Evolutionary conservation across 768 basidiomycete genomes (phyloP), one percentile per base, ranked within the genome.

Genomic region (Trametes punicea): DNA sequence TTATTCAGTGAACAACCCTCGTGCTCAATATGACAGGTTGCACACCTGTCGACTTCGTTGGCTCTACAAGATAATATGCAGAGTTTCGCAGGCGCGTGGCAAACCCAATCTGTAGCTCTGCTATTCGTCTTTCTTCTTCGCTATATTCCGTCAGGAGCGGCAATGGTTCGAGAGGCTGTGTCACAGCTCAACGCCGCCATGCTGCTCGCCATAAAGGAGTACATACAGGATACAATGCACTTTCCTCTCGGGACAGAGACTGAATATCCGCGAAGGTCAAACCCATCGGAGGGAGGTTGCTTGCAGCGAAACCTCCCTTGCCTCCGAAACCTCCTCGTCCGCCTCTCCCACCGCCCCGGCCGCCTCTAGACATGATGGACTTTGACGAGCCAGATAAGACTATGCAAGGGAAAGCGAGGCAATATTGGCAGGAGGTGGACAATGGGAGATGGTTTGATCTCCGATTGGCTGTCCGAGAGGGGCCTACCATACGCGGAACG

Each of bases 181-280:
- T 49, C 66, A 47, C 53, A 45, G 25, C 50, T 46, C 36, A 48
- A 51, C 29, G 54, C 49, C 18, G 42, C 20, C n/a, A 34, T 59
- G 41, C 23, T 27, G 46, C 50, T 44, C 25, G 31, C 10, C 57
- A 38, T 42, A 53, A 33, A 41, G 40, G 18, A 29, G 1, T 23
- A 63, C 88, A 73, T 78, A 91, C 90, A 46, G 91, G 91, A 74
- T 91, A 93, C 67, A 91, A 73, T 26, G 83, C 83, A 36, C 87
- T 85, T 54, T 78, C 85, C 69, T 92, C 91, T 55, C 86, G 76
- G 16, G 88, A 86, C 65, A 92, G 71, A 46, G 82, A 78, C 67
- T 90, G 87, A 48, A 93, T 77, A 67, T 93, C 90, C 39, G 85
- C 81, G 67, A 88, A 89, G 6, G 85, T 84, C 27, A 93, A 78